phyloP scores from a whole-genome alignment of 345 rosid genomes.

The Rhizophora mangle region DNA sequence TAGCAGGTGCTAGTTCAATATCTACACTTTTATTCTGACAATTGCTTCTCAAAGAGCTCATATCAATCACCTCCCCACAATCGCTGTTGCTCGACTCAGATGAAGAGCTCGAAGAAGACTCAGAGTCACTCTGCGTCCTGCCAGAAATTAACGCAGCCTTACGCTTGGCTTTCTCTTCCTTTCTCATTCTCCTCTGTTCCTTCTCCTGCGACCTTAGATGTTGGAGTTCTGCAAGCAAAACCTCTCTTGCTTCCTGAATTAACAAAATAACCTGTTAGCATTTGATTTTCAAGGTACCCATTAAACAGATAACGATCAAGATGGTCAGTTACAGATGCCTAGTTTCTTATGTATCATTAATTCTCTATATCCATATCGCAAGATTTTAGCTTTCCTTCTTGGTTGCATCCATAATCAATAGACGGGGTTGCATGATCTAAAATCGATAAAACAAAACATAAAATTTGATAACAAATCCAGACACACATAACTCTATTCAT shows the following conservation, averaged over 20 bases:
- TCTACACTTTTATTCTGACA: not conserved
- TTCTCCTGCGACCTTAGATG: conserved; percentile 11
- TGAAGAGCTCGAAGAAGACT: conserved; percentile 15
- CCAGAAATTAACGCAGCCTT: not conserved
- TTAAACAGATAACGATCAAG: too few species aligned
- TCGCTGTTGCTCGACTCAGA: conserved; percentile 23
- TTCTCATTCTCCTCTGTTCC: conserved; percentile 11
- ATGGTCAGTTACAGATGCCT: too few species aligned
- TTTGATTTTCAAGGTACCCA: too few species aligned
- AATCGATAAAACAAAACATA: too few species aligned
- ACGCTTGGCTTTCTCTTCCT: conserved; percentile 7
- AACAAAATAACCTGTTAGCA: not conserved
- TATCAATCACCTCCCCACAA: not conserved
- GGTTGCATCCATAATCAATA: too few species aligned
- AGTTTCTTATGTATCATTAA: too few species aligned
- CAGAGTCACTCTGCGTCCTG: not conserved
- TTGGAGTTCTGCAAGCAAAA: conserved; percentile 17
- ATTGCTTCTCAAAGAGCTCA: not conserved
- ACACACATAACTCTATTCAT: not conserved
- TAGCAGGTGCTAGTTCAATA: not conserved
- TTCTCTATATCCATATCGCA: too few species aligned
- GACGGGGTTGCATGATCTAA: too few species aligned
- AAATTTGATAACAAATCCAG: too few species aligned
- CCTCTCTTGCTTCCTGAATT: conserved; percentile 21
- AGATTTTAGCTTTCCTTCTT: too few species aligned